Evolutionary conservation across 345 rosid species (phyloP), one percentile per base, ranked within the genome.

Genomic region (Hibiscus trionum): DNA sequence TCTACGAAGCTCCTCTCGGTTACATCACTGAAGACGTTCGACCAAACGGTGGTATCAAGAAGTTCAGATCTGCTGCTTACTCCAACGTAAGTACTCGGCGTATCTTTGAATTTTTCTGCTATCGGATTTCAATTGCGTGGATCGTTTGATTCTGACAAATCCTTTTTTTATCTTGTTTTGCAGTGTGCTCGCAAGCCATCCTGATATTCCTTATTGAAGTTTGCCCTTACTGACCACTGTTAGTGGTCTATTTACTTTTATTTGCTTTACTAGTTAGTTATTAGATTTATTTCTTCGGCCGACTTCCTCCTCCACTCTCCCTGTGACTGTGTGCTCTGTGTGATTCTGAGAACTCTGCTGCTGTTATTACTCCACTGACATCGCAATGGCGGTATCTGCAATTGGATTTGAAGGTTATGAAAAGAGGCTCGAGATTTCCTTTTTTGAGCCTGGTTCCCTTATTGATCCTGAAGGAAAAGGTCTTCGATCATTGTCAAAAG

Each of bases 351-450:
- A 31, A 10, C 55, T 57, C 66, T 63, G 56, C n/a, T 14, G 24
- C 72, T 46, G 68, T 64, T 33, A 56, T 57, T 61, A 46, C 35
- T 59, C 39, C 31, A 73, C 15, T 70, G 67, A 67, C 9, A 79
- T 82, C 77, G 76, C 91, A 46, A 67, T 80, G 82, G 75, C 87
- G 2, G 78, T 79, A 66, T 91, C 97, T 80, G 84, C 93, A 49
- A 90, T 88, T 75, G 98, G 98, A 69, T 93, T 93, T 61, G 96
- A 93, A 75, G 98, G 98, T n/a, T 93, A 72, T 66, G 98, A 93
- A 75, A 93, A 93, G 86, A 81, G 98, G 86, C 90, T 93, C 1
- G 96, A 93, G 65, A 69, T 93, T 46, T 70, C 88, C 2, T 93
- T 93, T 72, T 80, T 69, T 53, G 85, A 85, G 82, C 85, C 88